These are phyloP conservation scores for Cutaneotrichosporon sp. DNA, from an alignment of 1,284 basidiomycete genomes.

Conservation along the genomic window DNA sequence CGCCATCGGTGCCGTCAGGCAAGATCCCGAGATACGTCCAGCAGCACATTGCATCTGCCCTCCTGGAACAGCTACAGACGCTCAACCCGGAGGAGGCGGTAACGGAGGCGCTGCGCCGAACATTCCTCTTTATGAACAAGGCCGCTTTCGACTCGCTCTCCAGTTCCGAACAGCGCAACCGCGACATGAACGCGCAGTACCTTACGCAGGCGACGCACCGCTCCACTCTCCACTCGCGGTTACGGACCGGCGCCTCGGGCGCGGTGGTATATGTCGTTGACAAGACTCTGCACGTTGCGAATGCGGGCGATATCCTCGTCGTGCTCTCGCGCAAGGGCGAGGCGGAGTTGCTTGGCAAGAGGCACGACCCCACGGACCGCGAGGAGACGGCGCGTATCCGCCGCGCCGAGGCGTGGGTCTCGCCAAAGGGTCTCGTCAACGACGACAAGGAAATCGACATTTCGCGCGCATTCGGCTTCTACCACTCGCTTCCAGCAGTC, in stretches of 20 bases:
- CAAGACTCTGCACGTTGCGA: constrained; percentile 83
- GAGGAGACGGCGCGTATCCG: constrained; percentile 84
- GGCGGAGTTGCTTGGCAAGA: constrained; percentile 71
- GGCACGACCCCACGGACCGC: constrained; percentile 88
- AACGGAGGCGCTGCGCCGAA: constrained; percentile 73
- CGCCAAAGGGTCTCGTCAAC: constrained; percentile 88
- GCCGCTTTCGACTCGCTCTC: constrained; percentile 66
- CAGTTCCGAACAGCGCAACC: constrained; percentile 56
- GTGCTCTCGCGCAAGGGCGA: constrained; percentile 80
- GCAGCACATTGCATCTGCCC: constrained; percentile 69
- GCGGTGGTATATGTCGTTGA: constrained; percentile 82
- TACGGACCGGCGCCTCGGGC: constrained; percentile 77
- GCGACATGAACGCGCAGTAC: constrained; percentile 66
- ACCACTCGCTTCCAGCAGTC: constrained; percentile 84
- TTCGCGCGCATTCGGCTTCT: constrained; percentile 92
- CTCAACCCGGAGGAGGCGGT: constrained; percentile 62
- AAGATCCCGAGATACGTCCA: constrained; percentile 69
- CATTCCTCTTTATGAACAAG: constrained; percentile 82
- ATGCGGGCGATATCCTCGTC: constrained; percentile 84
- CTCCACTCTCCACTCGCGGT: constrained; percentile 41
- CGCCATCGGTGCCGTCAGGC: constrained; percentile 58
- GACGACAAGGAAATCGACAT: constrained; percentile 77
- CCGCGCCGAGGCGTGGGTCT: constrained; percentile 91
- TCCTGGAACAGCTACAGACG: constrained; percentile 62
- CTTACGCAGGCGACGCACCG: constrained; percentile 22